phyloP scores from a whole-genome alignment of 805 yeast species.

The Jamesozyma lodderae region DNA sequence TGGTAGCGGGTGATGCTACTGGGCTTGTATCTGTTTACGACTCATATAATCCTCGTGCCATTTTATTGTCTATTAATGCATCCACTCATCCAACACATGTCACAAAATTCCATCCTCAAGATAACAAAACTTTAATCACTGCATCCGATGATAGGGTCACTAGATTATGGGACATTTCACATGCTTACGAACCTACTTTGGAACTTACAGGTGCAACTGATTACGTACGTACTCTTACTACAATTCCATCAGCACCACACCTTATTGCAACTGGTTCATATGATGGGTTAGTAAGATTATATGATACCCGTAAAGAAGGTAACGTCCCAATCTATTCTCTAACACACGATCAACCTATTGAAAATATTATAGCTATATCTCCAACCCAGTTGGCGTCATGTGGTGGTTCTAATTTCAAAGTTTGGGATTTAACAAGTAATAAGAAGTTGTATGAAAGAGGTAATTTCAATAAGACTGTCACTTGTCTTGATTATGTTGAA shows the following conservation, averaged over 20 bases:
- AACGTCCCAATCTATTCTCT: conserved; percentile 49
- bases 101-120: conserved; percentile 76
- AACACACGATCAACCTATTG: conserved; percentile 75
- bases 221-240: conserved; percentile 74
- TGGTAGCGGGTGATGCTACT: conserved; percentile 92
- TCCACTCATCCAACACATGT: conserved; percentile 86
- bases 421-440: conserved; percentile 84
- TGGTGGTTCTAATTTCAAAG: conserved; percentile 73
- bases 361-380: conserved; percentile 68
- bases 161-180: conserved; percentile 81
- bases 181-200: conserved; percentile 59
- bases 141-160: conserved; percentile 89
- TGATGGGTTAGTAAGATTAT: conserved; percentile 77
- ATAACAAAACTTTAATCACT: conserved; percentile 55
- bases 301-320: conserved; percentile 59
- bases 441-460: conserved; percentile 59
- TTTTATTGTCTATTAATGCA: conserved; percentile 73
- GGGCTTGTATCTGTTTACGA: conserved; percentile 90
- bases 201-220: conserved; percentile 73
- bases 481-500: conserved; percentile 45
- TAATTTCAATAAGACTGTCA: conserved; percentile 90
- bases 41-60: conserved; percentile 65
- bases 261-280: conserved; percentile 89
- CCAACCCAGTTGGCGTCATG: conserved; percentile 67
- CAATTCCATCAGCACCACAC: conserved; percentile 67